phyloP scores from a whole-genome alignment of 371 early-diverging fungal species.

The Cokeromyces recurvatus region DNA sequence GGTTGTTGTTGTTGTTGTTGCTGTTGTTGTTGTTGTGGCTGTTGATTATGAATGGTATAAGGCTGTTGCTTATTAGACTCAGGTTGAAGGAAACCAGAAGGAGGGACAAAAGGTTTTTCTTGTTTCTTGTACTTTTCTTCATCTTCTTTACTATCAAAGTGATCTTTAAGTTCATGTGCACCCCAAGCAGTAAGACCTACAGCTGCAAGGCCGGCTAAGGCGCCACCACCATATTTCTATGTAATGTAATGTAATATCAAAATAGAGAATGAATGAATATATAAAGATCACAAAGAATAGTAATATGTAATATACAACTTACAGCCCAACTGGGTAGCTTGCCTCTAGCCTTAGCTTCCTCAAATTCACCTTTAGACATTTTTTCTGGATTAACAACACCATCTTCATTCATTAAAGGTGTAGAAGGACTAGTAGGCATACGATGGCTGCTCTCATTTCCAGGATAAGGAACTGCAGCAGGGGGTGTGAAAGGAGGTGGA shows the following conservation, averaged over 20 bases:
- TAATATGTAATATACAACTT: constrained; percentile 2
- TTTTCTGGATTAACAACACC: constrained; percentile 7
- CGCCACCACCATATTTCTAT: constrained; percentile 27
- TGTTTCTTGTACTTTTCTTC: constrained; percentile 7
- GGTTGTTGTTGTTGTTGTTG: neutral
- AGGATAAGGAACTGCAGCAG: constrained; percentile 14
- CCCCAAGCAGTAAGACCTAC: constrained; percentile 24
- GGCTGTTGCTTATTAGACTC: constrained; percentile 1
- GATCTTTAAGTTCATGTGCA: constrained; percentile 25
- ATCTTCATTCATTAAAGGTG: neutral
- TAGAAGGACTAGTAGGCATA: neutral
- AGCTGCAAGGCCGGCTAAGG: constrained; percentile 20
- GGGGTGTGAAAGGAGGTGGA: constrained; percentile 23
- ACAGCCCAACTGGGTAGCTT: constrained; percentile 17
- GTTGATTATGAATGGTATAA: constrained; percentile 15
- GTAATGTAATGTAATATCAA: too few species aligned
- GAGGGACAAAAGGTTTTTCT: constrained; percentile 3
- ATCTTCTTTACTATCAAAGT: constrained; percentile 18
- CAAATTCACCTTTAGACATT: constrained; percentile 18
- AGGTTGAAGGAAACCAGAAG: constrained; percentile 2
- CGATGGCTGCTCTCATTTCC: constrained; percentile 1
- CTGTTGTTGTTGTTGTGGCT: constrained; percentile 6
- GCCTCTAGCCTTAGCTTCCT: constrained; percentile 19
- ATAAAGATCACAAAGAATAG: too few species aligned
- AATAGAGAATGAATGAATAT: too few species aligned